Evolutionary conservation across 768 basidiomycete genomes (phyloP), one percentile per base, ranked within the genome.

Genomic region (Tylopilus rubrobrunneus): DNA sequence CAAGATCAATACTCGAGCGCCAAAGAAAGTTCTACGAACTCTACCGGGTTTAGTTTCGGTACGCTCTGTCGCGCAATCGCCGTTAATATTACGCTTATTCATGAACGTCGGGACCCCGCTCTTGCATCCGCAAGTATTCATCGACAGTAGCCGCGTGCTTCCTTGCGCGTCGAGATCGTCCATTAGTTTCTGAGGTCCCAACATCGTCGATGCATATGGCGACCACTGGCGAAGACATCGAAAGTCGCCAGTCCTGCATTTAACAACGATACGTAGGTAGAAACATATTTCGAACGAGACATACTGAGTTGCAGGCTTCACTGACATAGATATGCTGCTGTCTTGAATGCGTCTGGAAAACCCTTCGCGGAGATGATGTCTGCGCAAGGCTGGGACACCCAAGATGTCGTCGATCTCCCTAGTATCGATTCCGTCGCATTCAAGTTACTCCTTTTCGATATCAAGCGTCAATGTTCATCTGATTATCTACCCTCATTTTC

Each of bases 121-220:
- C 63, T 4, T 85, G 83, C 58, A 68, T 82, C 5, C 69, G 78
- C 33, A 79, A 76, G 56, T 84, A 84, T 56, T 76, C 81, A 2
- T 70, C 73, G 1, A 74, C 72, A 0, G 81, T 84, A 61, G 72
- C 74, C 1, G 73, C 83, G 15, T 75, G 73, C 44, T 80, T 84
- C 71, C 71, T 85, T n/a, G 72, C 78, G 0, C 64, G 75, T 57
- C 62, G 19, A 19, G 19, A 19, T 19, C 19, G 19, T 33, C 33
- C 11, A 41, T 41, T 21, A 63, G 62, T 34, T 63, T 51, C 23
- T 63, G 62, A 62, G 62, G 62, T 42, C 62, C 62, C 10, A 63
- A 53, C 29, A 37, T 64, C 21, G 31, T 61, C 7, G 47, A 56
- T 7, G 28, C 44, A 7, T 52, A 51, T 3, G 55, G 59, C 15